These are phyloP conservation scores for Phlebopus sp. DNA, from an alignment of 1,284 basidiomycete species.

Conservation along the genomic window DNA sequence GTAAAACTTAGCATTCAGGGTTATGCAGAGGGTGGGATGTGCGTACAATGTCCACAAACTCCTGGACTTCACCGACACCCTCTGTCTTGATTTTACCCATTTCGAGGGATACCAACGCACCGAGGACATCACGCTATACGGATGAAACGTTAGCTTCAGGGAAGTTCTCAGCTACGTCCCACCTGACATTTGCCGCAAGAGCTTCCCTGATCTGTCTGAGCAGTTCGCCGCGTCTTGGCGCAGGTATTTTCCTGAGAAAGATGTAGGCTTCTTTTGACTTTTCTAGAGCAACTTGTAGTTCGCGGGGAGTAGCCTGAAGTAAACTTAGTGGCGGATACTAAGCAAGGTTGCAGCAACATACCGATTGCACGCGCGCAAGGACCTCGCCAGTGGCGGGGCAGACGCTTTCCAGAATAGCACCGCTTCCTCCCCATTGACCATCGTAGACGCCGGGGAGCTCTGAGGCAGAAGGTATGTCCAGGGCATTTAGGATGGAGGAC, in stretches of 20 bases:
- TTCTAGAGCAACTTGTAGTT: constrained; percentile 62
- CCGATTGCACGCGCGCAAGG: constrained; percentile 64
- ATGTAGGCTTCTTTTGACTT: constrained; percentile 71
- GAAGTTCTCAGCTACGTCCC: not conserved
- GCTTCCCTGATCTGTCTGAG: constrained; percentile 85
- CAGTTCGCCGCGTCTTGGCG: constrained; percentile 85
- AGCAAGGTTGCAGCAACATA: constrained; percentile 30
- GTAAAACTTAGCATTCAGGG: constrained; percentile 10
- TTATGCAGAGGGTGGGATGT: constrained; percentile 19
- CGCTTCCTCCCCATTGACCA: constrained; percentile 74
- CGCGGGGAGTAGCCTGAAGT: constrained; percentile 60
- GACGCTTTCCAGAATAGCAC: constrained; percentile 62
- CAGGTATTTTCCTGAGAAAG: constrained; percentile 75
- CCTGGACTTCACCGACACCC: constrained; percentile 90
- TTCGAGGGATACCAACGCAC: constrained; percentile 82
- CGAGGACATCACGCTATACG: constrained; percentile 71
- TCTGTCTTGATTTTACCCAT: constrained; percentile 98
- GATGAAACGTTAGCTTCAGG: not conserved
- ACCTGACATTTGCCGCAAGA: constrained; percentile 69
- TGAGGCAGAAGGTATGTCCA: constrained; percentile 54
- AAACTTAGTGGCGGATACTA: constrained; percentile 2
- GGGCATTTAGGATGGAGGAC: constrained; percentile 56
- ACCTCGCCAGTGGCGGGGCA: constrained; percentile 80
- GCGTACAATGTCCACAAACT: constrained; percentile 87
- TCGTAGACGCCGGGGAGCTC: constrained; percentile 74